Evolutionary conservation across 2,329 filamentous ascomycete species (phyloP), one percentile per base, ranked within the genome.

Genomic region (Claviceps africana): DNA sequence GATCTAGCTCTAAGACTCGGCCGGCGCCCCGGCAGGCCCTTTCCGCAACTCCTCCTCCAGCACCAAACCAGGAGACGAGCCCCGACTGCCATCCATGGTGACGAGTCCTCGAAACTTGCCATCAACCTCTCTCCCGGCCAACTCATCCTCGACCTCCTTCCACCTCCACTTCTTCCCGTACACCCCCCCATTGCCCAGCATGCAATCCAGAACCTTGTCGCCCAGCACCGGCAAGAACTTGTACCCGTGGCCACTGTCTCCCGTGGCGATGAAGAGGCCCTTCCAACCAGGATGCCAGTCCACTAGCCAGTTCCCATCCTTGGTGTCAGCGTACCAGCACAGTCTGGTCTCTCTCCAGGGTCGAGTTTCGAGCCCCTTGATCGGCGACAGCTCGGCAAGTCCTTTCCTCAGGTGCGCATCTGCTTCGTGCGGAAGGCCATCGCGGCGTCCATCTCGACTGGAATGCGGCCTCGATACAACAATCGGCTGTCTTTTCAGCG

Each of bases 301-400:
- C 55, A 87, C 73, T 51, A 88, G 72, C 69, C 86, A 88, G 62
- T 88, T 81, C 22, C 79, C 84, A 19, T 78, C 79, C 8, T 79
- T 74, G 59, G 85, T 88, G 67, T 88, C 85, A 5, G 80, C 81
- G 64, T 88, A 88, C 85, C 85, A 88, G 69, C 85, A 88, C 51
- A 88, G 67, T 25, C 82, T 72, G 2, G 80, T 83, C 51, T 72
- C 70, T 53, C 68, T 67, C 69, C 86, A 87, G 1, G 79, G 77
- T 28, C 84, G 72, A 25, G 75, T 71, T 48, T 72, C 73, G 19
- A 86, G 71, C 10, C 72, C 71, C 7, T 68, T 68, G 55, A 73
- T 62, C 1, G 85, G 81, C 4, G 86, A 70, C 59, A 86, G 75
- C 54, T 80, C 72, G 13, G 67, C 70, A 28, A 90, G 67, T 1